phyloP scores from a whole-genome alignment of 257 asterid species.

The Gynochthodes officinalis region DNA sequence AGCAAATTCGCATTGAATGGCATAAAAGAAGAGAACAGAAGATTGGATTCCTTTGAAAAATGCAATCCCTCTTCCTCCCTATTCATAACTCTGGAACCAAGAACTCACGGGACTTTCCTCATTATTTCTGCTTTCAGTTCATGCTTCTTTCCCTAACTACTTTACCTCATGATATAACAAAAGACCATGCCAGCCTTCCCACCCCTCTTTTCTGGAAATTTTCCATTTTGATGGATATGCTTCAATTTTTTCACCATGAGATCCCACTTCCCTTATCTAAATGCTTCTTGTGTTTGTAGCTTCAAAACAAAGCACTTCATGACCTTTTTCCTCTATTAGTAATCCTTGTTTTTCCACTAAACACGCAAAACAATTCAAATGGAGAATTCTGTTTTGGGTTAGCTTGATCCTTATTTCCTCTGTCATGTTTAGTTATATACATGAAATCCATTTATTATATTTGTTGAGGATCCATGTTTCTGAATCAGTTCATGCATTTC shows the following conservation, averaged over 20 bases:
- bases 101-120: constrained; percentile 45
- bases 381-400: constrained; percentile 16
- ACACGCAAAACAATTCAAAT: constrained; percentile 14
- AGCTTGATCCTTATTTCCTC: not conserved
- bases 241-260: constrained; percentile 15
- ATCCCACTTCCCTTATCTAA: constrained; percentile 8
- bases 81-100: constrained; percentile 26
- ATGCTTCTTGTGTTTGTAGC: not conserved
- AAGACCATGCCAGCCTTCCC: constrained; percentile 29
- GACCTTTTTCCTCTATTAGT: constrained; percentile 10
- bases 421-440: constrained; percentile 15
- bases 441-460: constrained; percentile 34
- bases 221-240: constrained; percentile 18
- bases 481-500: constrained; percentile 81
- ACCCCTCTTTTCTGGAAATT: constrained; percentile 25
- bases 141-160: constrained; percentile 22
- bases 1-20: constrained; percentile 31
- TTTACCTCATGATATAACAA: constrained; percentile 29
- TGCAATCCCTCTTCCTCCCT: constrained; percentile 10
- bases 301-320: not conserved
- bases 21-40: constrained; percentile 26
- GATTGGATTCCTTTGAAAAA: constrained; percentile 25
- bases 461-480: constrained; percentile 46
- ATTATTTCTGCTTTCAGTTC: constrained; percentile 26
- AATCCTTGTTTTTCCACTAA: not conserved